Base-by-base conservation (phyloP, 768 basidiomycete genomes). In the Trametes cinnabarina region DNA sequence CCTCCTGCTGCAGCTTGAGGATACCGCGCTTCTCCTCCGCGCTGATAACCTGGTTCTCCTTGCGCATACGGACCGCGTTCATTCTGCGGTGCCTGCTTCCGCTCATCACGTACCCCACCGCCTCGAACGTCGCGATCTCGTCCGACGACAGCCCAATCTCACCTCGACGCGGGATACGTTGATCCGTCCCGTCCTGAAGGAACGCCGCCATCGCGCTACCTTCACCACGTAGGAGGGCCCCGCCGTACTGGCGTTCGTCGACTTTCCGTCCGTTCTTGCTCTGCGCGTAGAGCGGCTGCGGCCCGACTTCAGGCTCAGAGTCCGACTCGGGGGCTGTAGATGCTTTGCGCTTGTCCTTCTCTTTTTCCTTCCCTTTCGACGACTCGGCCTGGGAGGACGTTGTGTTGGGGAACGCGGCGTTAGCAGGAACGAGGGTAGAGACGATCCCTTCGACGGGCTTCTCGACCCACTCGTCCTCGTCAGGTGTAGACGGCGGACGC, bases 31-130 rank as follows among this genome's bases (percentile, higher is more conserved):
- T 98, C 81, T 99, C 97, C 74, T 98, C 97, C 1, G 96, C 94
- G 66, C 89, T 92, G 70, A 99, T 99, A 62, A 98, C 95, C 75
- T 99, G 97, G 76, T 99, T 98, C 78, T 99, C 97, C 80, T 98
- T 98, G 69, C 96, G 79, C 86, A 99, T 91, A 59, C 97, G 90
- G 42, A 99, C 96, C 0, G 97, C 96, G 65, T 98, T 99, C 97
- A 99, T 99, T 72, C 94, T 82, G 63, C 90, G 83, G 73, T 99
- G 94, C 61, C 96, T 78, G 66, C 86, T 90, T 43, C 96, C 97
- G 65, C 90, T 94, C 97, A 98, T 99, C 46, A 99, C 97, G 72
- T 97, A 99, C 17, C 97, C 97, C 8, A 89, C 90, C 22, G 79
- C 68, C 76, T 99, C 97, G 73, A 82, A 98, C 69, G 82, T 71